Conservation (phyloP, 192 early-diverging fungal species). For the Coemansia sp. region DNA sequence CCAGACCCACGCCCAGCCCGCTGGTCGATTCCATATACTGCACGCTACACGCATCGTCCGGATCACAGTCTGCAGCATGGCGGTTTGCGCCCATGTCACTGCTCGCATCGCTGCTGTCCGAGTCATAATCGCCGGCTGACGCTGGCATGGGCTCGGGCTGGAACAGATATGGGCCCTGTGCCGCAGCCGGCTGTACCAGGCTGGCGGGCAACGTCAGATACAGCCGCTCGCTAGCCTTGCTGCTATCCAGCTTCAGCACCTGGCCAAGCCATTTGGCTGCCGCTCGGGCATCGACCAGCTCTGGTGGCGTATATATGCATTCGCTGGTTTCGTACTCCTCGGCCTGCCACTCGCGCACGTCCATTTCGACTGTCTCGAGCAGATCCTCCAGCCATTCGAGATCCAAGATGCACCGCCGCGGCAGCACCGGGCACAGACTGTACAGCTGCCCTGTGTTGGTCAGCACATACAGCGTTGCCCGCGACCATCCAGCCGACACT, state of each 20-base stretch:
- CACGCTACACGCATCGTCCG: conserved; percentile 47
- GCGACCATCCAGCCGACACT: conserved; percentile 62
- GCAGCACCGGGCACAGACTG: conserved; percentile 76
- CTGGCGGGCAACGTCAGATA: conserved; percentile 25
- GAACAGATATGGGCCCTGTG: conserved; percentile 54
- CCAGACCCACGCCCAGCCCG: conserved; percentile 47
- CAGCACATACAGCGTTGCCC: conserved; percentile 68
- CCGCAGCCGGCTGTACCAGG: conserved; percentile 17
- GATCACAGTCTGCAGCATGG: conserved; percentile 10
- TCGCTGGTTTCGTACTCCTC: conserved; percentile 45
- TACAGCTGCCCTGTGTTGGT: conserved; percentile 72
- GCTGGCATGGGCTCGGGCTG: conserved; percentile 50
- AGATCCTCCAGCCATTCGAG: conserved; percentile 35
- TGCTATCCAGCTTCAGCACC: conserved; percentile 20
- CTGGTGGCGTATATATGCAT: conserved; percentile 35
- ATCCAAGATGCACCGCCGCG: conserved; percentile 47
- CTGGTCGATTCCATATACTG: conserved; percentile 45
- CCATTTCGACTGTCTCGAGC: conserved; percentile 39
- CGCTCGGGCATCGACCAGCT: conserved; percentile 42
- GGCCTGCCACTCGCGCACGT: conserved; percentile 53
- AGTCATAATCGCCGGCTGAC: conserved; percentile 10
- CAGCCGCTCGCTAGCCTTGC: conserved; percentile 18
- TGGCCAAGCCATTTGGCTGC: conserved; percentile 31
- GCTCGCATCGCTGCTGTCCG: conserved; percentile 17
- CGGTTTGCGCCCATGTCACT: conserved; percentile 5